phyloP scores from a whole-genome alignment of 805 yeast species.

The Blastobotrys muscicola region DNA sequence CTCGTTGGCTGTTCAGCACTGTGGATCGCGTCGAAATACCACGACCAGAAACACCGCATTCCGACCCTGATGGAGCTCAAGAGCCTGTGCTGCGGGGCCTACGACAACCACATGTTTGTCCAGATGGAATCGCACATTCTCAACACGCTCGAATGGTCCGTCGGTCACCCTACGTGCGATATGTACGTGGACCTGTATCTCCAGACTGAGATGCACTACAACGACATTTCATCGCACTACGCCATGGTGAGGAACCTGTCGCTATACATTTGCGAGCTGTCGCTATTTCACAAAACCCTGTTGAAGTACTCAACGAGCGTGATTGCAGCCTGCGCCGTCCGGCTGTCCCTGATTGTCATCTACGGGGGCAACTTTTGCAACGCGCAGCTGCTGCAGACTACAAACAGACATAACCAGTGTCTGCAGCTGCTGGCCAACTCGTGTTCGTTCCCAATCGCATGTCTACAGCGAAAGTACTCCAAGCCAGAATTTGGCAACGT shows the following conservation, averaged over 20 bases:
- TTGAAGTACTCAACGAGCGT: conserved; percentile 24
- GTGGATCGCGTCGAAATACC: conserved; percentile 87
- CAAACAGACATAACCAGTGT: conserved; percentile 5
- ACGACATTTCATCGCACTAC: not conserved
- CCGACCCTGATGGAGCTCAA: conserved; percentile 68
- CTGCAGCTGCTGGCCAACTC: conserved; percentile 12
- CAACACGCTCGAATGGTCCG: conserved; percentile 61
- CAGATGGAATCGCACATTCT: conserved; percentile 75
- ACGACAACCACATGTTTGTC: conserved; percentile 49
- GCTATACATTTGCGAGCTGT: conserved; percentile 29
- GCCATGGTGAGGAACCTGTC: conserved; percentile 18
- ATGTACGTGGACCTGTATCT: conserved; percentile 31
- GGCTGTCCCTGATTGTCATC: conserved; percentile 22
- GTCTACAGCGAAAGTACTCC: conserved; percentile 15
- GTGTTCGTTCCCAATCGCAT: conserved; percentile 8
- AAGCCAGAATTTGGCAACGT: not conserved
- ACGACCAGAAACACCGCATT: conserved; percentile 62
- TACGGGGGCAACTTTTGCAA: not conserved
- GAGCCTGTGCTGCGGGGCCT: conserved; percentile 58
- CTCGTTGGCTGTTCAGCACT: conserved; percentile 84
- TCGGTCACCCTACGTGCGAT: conserved; percentile 52
- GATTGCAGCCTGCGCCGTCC: conserved; percentile 29
- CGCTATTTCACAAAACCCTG: conserved; percentile 25
- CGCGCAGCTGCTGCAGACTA: not conserved
- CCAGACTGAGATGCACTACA: conserved; percentile 12